Conservation (phyloP, 768 basidiomycete genomes). For the Solioccasus polychromus region DNA sequence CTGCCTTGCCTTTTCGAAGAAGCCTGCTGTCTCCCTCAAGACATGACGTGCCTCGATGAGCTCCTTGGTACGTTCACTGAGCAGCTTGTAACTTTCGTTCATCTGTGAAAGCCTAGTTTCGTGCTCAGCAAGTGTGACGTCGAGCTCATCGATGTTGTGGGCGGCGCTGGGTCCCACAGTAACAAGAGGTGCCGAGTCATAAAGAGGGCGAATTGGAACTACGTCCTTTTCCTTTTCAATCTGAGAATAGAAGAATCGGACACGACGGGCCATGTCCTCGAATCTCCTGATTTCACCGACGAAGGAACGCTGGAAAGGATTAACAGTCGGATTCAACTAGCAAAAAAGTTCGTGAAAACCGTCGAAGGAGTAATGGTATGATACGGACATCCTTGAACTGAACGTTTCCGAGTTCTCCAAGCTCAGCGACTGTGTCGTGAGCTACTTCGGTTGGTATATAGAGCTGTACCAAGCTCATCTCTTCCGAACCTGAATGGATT, state of each 20-base stretch:
- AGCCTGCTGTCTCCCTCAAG: constrained; percentile 90
- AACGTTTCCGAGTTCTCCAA: constrained; percentile 92
- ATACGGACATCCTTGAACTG: constrained; percentile 94
- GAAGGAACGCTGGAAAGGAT: constrained; percentile 98
- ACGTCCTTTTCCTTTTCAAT: constrained; percentile 84
- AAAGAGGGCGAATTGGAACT: constrained; percentile 78
- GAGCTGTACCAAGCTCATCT: constrained; percentile 97
- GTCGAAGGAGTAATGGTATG: neutral
- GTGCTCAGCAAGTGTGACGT: constrained; percentile 81
- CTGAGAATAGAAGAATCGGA: constrained; percentile 85
- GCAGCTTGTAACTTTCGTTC: constrained; percentile 89
- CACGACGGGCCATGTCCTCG: constrained; percentile 94
- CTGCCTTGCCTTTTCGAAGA: constrained; percentile 77
- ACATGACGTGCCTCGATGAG: constrained; percentile 94
- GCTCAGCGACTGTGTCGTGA: constrained; percentile 92
- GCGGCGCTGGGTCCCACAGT: constrained; percentile 91
- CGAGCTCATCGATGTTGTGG: constrained; percentile 91
- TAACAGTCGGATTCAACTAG: constrained; percentile 91
- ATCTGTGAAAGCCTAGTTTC: constrained; percentile 82
- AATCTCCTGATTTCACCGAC: constrained; percentile 93
- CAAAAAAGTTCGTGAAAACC: constrained; percentile 4
- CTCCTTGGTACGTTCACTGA: constrained; percentile 83
- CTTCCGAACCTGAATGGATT: constrained; percentile 74
- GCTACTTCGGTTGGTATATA: constrained; percentile 97
- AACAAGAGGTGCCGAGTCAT: constrained; percentile 82